Base-by-base conservation (phyloP, 352 stramenopile species). In the Globisporangium apiculatum region DNA sequence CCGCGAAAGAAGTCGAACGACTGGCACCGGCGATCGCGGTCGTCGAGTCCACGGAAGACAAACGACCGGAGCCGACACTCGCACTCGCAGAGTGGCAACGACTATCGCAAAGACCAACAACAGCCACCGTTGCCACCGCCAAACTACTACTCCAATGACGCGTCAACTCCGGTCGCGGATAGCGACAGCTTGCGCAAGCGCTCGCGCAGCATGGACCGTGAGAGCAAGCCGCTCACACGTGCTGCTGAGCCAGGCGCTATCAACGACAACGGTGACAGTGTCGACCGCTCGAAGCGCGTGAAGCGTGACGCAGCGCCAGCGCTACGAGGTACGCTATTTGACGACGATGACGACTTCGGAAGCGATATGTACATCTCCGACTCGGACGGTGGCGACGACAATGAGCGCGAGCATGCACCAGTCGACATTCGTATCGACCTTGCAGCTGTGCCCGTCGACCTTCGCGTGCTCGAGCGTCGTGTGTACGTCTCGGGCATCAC, bases 401-500 rank as follows among this genome's bases (percentile, higher is more conserved):
- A 63, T 60, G 53, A 60, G 62, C 50, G 36, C 46, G 15, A 56
- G 3, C 24, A 31, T 31, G 24, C 24, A 31, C 24, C 24, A 31
- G 24, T 31, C 24, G 75, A 89, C n/a, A 86, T 87, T 65, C 74
- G 76, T 6, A 69, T 77, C 46, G 63, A 83, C 37, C 53, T 89
- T 15, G 60, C 67, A 9, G 69, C 35, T 37, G 57, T 90, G 5
- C 18, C 57, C 14, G 61, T 87, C 3, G 68, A 90, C 53, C 63
- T 71, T 42, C 53, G 60, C 11, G 40, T 76, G 11, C 63, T 79
- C 43, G 51, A 61, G 37, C 75, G 67, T 7, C 72, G 72, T 14
- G 67, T 90, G 18, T 90, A 90, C 53, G 75, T 87, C 18, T 74
- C 69, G 6, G 78, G 76, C 5, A 57, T 90, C 15, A 79, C 78